Conservation (phyloP, 2,329 filamentous ascomycete genomes). For the Onygenales sp. region DNA sequence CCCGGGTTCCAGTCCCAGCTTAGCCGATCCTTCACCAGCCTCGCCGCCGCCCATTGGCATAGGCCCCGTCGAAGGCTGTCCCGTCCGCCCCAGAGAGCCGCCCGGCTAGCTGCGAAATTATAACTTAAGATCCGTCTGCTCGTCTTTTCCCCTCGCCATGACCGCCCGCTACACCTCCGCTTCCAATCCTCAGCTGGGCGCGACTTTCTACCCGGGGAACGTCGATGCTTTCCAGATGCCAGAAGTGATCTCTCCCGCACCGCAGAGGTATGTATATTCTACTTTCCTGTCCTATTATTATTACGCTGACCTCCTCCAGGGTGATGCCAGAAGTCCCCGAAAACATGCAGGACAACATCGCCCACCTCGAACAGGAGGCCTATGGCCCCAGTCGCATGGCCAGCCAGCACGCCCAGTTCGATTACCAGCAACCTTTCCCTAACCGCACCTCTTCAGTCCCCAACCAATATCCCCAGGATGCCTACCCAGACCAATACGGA, state of each 20-base stretch:
- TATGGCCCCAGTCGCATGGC: constrained; percentile 38
- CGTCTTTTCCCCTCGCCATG: constrained; percentile 14
- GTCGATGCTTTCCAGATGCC: constrained; percentile 61
- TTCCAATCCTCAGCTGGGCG: constrained; percentile 39
- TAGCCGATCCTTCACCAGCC: too few relatives aligned
- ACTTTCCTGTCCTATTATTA: neutral
- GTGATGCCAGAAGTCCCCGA: constrained; percentile 92
- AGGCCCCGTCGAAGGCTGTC: too few relatives aligned
- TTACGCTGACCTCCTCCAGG: constrained; percentile 38
- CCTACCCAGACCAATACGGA: constrained; percentile 24
- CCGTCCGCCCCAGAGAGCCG: neutral
- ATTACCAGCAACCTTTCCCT: constrained; percentile 20
- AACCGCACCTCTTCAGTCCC: constrained; percentile 27
- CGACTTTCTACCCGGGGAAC: constrained; percentile 60
- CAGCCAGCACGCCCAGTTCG: constrained; percentile 25
- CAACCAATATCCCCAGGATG: constrained; percentile 11
- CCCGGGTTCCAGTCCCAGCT: too few relatives aligned
- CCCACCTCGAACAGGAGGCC: constrained; percentile 79
- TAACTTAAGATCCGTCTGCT: constrained; percentile 2
- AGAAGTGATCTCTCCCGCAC: constrained; percentile 59
- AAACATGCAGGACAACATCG: constrained; percentile 91
- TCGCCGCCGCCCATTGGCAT: too few relatives aligned
- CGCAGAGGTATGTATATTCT: constrained; percentile 51
- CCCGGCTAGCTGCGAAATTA: constrained; percentile 2
- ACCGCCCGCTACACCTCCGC: constrained; percentile 25